Conservation (phyloP, 176 grass and related monocot genomes). For the Oropetium thomaeum region DNA sequence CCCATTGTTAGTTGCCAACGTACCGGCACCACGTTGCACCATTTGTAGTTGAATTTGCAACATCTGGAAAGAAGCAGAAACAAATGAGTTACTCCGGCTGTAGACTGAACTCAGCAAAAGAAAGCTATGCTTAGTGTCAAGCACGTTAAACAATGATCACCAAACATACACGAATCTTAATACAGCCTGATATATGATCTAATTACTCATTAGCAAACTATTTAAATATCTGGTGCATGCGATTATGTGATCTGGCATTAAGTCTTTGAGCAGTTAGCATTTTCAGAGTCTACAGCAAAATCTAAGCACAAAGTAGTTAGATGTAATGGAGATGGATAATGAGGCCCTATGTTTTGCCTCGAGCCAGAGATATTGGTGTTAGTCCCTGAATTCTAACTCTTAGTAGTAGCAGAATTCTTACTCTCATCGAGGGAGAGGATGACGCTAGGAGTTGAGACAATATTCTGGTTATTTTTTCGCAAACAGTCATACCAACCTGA, state of each 20-base stretch:
- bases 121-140: neutral
- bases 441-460: no score
- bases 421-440: no score
- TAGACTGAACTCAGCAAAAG: neutral
- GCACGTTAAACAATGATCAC: neutral
- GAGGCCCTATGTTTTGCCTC: no score
- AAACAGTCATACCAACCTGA: no score
- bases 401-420: no score
- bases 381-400: no score
- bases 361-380: no score
- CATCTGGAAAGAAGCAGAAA: slow-evolving; percentile 42
- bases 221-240: neutral
- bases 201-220: neutral
- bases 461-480: no score
- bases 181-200: neutral
- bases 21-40: slow-evolving; percentile 40
- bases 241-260: neutral
- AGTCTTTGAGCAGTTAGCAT: neutral
- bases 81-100: neutral
- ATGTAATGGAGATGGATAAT: no score
- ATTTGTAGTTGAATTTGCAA: slow-evolving; percentile 65
- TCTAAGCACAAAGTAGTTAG: no score
- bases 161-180: neutral
- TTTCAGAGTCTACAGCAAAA: slow-evolving; percentile 1
- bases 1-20: slow-evolving; percentile 20